Conservation (phyloP, 2,329 filamentous ascomycete species). For the Xylariaceae sp. region DNA sequence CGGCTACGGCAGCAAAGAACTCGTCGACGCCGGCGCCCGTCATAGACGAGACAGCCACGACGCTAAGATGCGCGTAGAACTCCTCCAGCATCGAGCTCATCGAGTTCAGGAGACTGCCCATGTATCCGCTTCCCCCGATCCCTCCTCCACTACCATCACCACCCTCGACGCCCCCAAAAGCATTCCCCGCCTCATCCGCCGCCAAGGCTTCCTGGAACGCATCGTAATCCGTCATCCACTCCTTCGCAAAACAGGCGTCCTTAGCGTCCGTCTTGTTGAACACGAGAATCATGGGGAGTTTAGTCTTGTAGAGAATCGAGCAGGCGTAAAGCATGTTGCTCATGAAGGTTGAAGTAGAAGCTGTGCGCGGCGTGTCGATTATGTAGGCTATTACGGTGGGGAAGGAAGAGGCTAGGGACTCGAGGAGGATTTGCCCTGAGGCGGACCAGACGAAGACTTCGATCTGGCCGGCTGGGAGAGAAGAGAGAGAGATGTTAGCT, state of each 20-base stretch:
- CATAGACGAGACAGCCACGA: conserved; percentile 91
- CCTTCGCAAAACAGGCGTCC: conserved; percentile 84
- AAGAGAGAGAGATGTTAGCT: no score
- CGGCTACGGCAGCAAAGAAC: conserved; percentile 84
- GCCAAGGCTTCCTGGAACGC: conserved; percentile 84
- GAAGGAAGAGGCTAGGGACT: conserved; percentile 88
- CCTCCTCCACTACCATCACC: no score
- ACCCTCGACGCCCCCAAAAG: conserved; percentile 69
- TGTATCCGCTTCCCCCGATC: conserved; percentile 95
- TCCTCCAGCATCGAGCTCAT: conserved; percentile 98
- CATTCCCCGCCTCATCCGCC: conserved; percentile 73
- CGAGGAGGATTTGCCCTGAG: conserved; percentile 87
- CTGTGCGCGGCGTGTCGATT: conserved; percentile 91
- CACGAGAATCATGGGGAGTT: conserved; percentile 95
- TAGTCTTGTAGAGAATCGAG: conserved; percentile 98
- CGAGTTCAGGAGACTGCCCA: conserved; percentile 91
- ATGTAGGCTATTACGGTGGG: conserved; percentile 97
- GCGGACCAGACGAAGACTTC: conserved; percentile 99
- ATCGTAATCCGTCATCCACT: conserved; percentile 99
- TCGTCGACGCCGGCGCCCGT: conserved; percentile 87
- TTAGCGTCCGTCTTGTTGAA: conserved; percentile 99
- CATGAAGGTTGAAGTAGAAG: conserved; percentile 96
- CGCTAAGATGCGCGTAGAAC: conserved; percentile 90
- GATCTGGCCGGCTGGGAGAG: conserved; percentile 71
- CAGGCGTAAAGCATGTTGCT: conserved; percentile 99